Evolutionary conservation across 208 protist genomes (phyloP), one percentile per base, ranked within the genome.

Genomic region (Trypanosoma lewisi): DNA sequence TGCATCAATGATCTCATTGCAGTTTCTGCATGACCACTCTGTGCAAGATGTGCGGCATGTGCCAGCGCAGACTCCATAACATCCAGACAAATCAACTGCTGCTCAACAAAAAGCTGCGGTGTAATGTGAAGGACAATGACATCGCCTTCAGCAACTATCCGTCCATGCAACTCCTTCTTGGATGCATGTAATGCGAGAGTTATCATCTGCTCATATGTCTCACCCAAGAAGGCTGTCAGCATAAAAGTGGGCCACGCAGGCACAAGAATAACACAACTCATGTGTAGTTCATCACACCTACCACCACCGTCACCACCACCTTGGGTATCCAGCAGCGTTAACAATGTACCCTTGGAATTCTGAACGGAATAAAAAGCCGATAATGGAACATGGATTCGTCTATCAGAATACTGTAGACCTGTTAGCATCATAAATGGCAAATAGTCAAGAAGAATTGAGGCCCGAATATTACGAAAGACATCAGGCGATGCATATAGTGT

Each of bases 381-480:
- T 5, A 71, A 21, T 4, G 39, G 37, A 33, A 67, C 47, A 23
- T 25, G 39, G 17, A 72, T 16, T 12, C 30, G 31, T 14, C 17
- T 9, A 33, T 49, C 44, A 4, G 30, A 25, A 42, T 48, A 54
- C 8, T 11, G 41, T 11, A 65, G 7, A 31, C 45, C 6, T n/a
- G 19, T 14, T 25, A 19, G 12, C 23, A 45, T 2, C 48, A 71
- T 14, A 30, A 31, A 42, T 19, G 73, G 56, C 37, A 67, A 17
- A 17, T 14, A 16, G 14, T 71, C 71, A 27, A 68, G 33, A 28
- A 69, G 49, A 14, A 68, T 36, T 12, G 65, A 75, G 25, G 79
- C 85, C 11, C 85, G 73, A 27, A 91, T 62, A 51, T 91, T 91
- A 56, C 85, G 85, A 49, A 87, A 91, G 19, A 88, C 55, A 55